phyloP scores from a whole-genome alignment of 257 asterid species.

The Gardenia jasminoides region DNA sequence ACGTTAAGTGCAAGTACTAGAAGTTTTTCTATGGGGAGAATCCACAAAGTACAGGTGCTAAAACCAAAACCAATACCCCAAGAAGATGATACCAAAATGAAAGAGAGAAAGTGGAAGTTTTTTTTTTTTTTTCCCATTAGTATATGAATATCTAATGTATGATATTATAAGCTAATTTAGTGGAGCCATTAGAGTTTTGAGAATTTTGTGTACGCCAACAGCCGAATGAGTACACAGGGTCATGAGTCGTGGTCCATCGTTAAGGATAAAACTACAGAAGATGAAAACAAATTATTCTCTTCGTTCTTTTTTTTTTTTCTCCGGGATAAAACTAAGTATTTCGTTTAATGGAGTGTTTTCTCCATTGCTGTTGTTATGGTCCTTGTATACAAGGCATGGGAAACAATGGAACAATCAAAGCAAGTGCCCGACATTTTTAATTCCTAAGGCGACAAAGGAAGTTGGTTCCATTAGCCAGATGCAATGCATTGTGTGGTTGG shows the following conservation, averaged over 20 bases:
- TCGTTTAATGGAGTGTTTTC: background rate
- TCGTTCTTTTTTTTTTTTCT: background rate
- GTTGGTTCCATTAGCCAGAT: conserved; percentile 17
- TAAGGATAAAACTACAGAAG: background rate
- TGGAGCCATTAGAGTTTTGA: background rate
- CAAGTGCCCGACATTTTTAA: background rate
- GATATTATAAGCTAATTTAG: too few relatives aligned
- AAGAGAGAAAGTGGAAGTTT: too few relatives aligned
- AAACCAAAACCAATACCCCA: background rate
- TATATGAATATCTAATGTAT: too few relatives aligned
- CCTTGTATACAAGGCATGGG: background rate
- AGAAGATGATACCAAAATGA: background rate
- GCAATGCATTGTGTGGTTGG: conserved; percentile 23
- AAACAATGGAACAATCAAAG: background rate
- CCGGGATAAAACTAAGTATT: background rate
- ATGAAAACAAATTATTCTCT: background rate
- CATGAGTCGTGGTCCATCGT: background rate
- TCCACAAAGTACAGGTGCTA: background rate
- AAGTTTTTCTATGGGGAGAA: background rate
- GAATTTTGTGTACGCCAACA: background rate
- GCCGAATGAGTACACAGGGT: background rate
- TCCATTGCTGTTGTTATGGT: background rate
- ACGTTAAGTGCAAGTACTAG: background rate
- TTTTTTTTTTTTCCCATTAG: too few relatives aligned
- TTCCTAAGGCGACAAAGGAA: conserved; percentile 1